Conservation (phyloP, 352 stramenopile species). For the Thalassiosira livingstoniorum region DNA sequence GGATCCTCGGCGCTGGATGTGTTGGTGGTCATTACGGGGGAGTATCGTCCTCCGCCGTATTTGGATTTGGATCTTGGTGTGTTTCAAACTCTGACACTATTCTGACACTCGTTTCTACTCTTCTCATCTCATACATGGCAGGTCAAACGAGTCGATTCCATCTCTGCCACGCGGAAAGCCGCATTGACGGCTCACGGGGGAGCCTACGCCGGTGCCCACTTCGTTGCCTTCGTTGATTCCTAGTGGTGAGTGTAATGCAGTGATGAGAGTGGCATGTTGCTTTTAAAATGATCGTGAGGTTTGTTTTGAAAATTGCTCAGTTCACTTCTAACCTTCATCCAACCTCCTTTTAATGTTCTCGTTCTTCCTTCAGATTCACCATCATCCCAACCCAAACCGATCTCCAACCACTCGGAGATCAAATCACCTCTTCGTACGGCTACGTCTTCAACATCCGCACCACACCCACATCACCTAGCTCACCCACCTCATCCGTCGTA, state of each 20-base stretch:
- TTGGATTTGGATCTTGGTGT: constrained; percentile 32
- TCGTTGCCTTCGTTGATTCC: constrained; percentile 6
- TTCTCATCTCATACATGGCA: no score
- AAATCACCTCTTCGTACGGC: constrained; percentile 46
- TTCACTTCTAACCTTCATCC: no score
- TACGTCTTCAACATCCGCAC: constrained; percentile 51
- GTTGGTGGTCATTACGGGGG: constrained; percentile 42
- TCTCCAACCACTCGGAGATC: constrained; percentile 31
- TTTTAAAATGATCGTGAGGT: no score
- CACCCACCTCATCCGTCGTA: constrained; percentile 3
- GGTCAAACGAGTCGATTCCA: constrained; percentile 33
- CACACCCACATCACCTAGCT: background rate
- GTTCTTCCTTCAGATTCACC: constrained; percentile 25
- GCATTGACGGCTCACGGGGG: constrained; percentile 8
- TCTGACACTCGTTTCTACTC: no score
- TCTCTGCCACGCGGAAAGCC: constrained; percentile 16
- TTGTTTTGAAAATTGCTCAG: no score
- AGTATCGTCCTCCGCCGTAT: constrained; percentile 50
- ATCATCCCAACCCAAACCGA: constrained; percentile 28
- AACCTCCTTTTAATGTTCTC: constrained; percentile 17
- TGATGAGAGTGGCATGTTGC: no score
- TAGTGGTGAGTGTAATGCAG: constrained; percentile 23
- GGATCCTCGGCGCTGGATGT: constrained; percentile 53
- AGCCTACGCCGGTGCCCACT: constrained; percentile 14
- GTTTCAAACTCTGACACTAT: no score